A percentile compares a stretch with the other conserved stretches of the same genome.
These are phyloP conservation scores for Candolleomyces aberdarensis DNA, from an alignment of 768 basidiomycete species.

Conservation along the genomic window DNA sequence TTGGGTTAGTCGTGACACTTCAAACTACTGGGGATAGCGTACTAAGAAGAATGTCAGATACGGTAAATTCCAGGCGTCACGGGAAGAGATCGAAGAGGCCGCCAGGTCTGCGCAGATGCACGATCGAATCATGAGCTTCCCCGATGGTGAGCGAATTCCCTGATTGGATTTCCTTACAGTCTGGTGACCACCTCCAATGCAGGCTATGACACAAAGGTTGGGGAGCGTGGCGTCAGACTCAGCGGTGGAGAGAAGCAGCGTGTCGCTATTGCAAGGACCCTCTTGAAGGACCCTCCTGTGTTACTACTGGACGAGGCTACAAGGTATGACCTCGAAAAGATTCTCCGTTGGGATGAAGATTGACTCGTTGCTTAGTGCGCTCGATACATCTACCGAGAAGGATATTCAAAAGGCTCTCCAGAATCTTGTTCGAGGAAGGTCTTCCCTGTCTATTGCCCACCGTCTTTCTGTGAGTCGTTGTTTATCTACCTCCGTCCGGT, in stretches of 20 bases:
- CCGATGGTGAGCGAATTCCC: constrained; percentile 47
- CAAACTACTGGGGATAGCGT: neutral
- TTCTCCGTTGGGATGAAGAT: neutral
- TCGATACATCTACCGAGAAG: constrained; percentile 89
- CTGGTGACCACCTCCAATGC: constrained; percentile 1
- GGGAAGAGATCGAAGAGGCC: constrained; percentile 75
- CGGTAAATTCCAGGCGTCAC: constrained; percentile 67
- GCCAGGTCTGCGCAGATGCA: constrained; percentile 86
- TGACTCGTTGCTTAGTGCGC: constrained; percentile 44
- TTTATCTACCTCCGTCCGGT: constrained; percentile 1
- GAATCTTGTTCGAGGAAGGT: constrained; percentile 69
- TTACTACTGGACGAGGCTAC: constrained; percentile 78
- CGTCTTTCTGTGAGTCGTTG: constrained; percentile 60
- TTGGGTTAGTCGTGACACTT: constrained; percentile 44
- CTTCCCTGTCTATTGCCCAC: constrained; percentile 78
- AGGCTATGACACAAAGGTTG: constrained; percentile 82
- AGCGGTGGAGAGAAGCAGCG: constrained; percentile 90
- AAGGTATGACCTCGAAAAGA: constrained; percentile 35
- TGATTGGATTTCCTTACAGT: neutral
- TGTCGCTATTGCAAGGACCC: constrained; percentile 82
- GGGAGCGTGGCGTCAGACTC: constrained; percentile 84
- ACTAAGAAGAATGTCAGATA: constrained; percentile 43
- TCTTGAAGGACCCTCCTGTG: constrained; percentile 83
- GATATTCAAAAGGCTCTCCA: constrained; percentile 88
- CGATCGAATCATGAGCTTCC: constrained; percentile 79